Base-by-base conservation (phyloP, 2,329 filamentous ascomycete genomes). In the Colletotrichum sp. region DNA sequence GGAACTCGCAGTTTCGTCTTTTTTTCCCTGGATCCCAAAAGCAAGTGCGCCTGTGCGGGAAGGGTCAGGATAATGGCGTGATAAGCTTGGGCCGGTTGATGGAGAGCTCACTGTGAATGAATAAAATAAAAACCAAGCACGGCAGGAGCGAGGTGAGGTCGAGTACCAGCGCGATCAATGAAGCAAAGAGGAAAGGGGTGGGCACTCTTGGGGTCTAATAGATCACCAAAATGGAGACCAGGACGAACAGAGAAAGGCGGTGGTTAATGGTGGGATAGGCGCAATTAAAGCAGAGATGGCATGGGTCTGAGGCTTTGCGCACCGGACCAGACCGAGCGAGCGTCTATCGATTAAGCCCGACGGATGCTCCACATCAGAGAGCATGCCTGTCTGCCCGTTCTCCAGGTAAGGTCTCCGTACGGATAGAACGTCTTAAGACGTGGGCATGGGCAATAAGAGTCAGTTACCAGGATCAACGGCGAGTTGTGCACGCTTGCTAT, bases 321-420 rank as follows among this genome's bases (percentile, higher is more conserved):
- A 72, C 69, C 73, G 69, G 62, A 68, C 69, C 69, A 75, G 72
- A 72, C 72, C 72, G 72, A 75, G 73, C 73, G 73, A 75, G 69
- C 63, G 57, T 72, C 73, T 68, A 68, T 68, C 73, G 69, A 68
- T 68, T 68, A 32, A 39, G 69, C 55, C 69, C 62, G 63, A 32
- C 27, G 22, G 52, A 39, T 59, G 30, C 72, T 67, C 72, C 72
- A 72, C 69, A n/a, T n/a, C 36, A 72, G 69, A 71, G 55, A 67
- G 44, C 44, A 75, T 67, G 69, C 69, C 72, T 72, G 63, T 29
- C 49, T 57, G n/a, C 4, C 55, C 44, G 44, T 49, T 22, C 44
- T 49, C 44, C 19, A 49, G 44, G 44, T 49, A 49, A 44, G 39
- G 39, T 49, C 44, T 22, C 16, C 19, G 44, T 49, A 49, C 44